phyloP scores from a whole-genome alignment of 1,284 basidiomycete genomes.

The Trichosporon faecale region DNA sequence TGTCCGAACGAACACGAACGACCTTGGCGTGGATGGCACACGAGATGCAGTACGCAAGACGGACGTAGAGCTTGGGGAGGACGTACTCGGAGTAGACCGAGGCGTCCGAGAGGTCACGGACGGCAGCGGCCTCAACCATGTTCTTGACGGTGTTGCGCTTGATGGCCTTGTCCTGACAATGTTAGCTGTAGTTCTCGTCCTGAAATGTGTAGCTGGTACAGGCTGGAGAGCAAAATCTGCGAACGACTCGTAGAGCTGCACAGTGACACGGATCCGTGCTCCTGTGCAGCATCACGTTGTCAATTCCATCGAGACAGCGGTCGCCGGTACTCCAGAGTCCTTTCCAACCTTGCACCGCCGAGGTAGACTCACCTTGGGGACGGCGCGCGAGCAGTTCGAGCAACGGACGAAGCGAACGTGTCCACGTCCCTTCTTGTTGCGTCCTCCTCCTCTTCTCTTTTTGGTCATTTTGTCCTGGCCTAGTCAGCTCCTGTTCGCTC shows the following conservation, averaged over 20 bases:
- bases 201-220: background rate
- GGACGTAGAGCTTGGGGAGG: slow-evolving; percentile 98
- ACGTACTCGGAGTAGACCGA: slow-evolving; percentile 95
- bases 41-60: slow-evolving; percentile 98
- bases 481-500: background rate
- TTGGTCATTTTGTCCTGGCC: slow-evolving; percentile 66
- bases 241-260: too few species aligned
- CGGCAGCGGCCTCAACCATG: slow-evolving; percentile 98
- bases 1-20: slow-evolving; percentile 90
- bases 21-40: slow-evolving; percentile 99
- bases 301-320: too few species aligned
- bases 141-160: slow-evolving; percentile 99
- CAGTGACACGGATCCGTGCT: background rate
- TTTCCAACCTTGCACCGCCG: background rate
- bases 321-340: background rate
- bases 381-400: slow-evolving; percentile 87
- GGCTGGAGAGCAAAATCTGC: background rate
- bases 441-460: slow-evolving; percentile 97
- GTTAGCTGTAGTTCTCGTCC: slow-evolving; percentile 1
- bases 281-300: background rate
- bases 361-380: slow-evolving; percentile 61
- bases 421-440: slow-evolving; percentile 98
- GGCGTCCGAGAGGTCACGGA: slow-evolving; percentile 95
- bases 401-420: slow-evolving; percentile 92
- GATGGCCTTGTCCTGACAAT: slow-evolving; percentile 89